Base-by-base conservation (phyloP, 106 monocot species). In the Xerophyta viscosa region DNA sequence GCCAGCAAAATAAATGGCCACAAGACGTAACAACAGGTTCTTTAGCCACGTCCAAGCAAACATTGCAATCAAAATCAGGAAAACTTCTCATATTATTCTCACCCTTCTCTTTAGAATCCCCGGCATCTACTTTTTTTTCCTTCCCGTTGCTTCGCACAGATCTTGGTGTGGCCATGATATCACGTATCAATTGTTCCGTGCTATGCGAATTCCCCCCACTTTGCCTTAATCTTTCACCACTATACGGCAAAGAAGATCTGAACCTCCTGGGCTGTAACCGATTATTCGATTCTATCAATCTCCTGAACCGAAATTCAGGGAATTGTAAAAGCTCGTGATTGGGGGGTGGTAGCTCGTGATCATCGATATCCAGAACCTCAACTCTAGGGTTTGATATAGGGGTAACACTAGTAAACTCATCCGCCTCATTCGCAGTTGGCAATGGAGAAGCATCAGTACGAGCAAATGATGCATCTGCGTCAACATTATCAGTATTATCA, bases 1-100 rank as follows among this genome's bases (percentile, higher is more conserved):
- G 72, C 92, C 92, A 92, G 47, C 92, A 92, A 41, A 92, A 92
- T 33, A 92, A 45, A 71, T 92, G 92, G 0, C 92, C 92, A 2
- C 92, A 92, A 1, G 86, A 86, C 11, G 86, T 92, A 41, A 92
- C 86, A 44, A 86, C 92, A 6, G 92, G 92, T 13, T 86, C 86
- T 1, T 62, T 57, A 0, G 92, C 82, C 53, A 83, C 58, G 24
- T 92, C 86, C 22, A 86, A 73, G 60, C 92, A 92, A 26, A 92
- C 74, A 36, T 92, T 86, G 60, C 92, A 92, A 54, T 92, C 86
- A 31, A 92, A 92, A 17, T 71, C 66, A 15, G 72, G 70, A 24
- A 52, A 57, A 36, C 14, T 56, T 30, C 28, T 67, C 8, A n/a
- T 57, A 57, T 73, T 79, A 22, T 73, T 52, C 13, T 73, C 73